These are phyloP conservation scores for Nakataea oryzae DNA, from an alignment of 2,329 filamentous ascomycete species.

Conservation along the genomic window DNA sequence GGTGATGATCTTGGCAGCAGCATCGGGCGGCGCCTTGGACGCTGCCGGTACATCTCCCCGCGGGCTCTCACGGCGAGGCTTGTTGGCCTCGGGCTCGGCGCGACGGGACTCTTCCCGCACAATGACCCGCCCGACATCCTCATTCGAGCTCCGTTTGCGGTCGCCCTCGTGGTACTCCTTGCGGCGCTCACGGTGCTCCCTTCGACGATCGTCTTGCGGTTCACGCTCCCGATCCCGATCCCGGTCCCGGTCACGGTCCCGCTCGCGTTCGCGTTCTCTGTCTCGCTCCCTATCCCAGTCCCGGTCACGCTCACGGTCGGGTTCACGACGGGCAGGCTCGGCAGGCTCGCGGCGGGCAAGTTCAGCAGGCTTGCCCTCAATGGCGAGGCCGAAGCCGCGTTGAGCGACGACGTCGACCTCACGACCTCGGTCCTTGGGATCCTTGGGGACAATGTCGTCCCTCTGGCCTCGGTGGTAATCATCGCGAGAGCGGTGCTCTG, in stretches of 20 bases:
- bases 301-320: background rate
- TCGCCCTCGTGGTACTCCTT: conserved; percentile 10
- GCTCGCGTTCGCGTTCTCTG: background rate
- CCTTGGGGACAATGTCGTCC: conserved; percentile 31
- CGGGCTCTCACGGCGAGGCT: conserved; percentile 3
- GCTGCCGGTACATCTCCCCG: conserved; percentile 2
- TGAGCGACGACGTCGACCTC: background rate
- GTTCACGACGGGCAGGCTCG: background rate
- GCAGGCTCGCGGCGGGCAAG: background rate
- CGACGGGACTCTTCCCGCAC: conserved; percentile 6
- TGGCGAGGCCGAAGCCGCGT: background rate
- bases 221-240: conserved; percentile 3
- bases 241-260: background rate
- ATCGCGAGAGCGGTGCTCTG: conserved; percentile 27
- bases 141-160: conserved; percentile 15
- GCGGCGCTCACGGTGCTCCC: conserved; percentile 12
- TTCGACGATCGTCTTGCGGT: conserved; percentile 2
- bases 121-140: conserved; percentile 14
- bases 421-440: conserved; percentile 13
- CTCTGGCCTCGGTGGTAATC: conserved; percentile 38
- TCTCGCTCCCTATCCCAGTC: conserved; percentile 2
- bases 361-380: conserved; percentile 1
- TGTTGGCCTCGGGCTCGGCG: background rate
- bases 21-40: background rate
- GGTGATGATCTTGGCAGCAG: conserved; percentile 1